phyloP scores from a whole-genome alignment of 768 basidiomycete species.

The Tylopilus sp. region DNA sequence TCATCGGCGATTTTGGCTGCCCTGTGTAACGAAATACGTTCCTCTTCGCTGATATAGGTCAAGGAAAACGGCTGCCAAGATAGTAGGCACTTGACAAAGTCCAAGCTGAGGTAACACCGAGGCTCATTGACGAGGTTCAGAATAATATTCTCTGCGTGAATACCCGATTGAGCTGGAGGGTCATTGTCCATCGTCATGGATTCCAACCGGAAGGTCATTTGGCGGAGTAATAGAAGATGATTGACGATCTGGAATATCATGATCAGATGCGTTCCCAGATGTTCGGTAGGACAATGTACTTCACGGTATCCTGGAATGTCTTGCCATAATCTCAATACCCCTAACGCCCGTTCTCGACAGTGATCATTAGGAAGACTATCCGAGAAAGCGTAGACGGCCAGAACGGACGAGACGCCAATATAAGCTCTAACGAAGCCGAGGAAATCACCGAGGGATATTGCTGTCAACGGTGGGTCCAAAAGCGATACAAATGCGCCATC shows the following conservation, averaged over 20 bases:
- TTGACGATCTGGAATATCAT: slow-evolving; percentile 58
- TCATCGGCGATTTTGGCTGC: slow-evolving; percentile 67
- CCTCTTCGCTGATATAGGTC: slow-evolving; percentile 58
- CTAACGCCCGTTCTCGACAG: slow-evolving; percentile 62
- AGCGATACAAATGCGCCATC: slow-evolving; percentile 38
- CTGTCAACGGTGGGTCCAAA: slow-evolving; percentile 29
- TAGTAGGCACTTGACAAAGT: slow-evolving; percentile 59
- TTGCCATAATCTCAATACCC: slow-evolving; percentile 44
- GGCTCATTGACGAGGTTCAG: slow-evolving; percentile 60
- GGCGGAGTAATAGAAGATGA: slow-evolving; percentile 66
- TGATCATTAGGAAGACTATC: slow-evolving; percentile 66
- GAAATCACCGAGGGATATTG: slow-evolving; percentile 53
- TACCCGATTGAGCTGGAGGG: slow-evolving; percentile 58
- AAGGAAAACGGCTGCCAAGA: slow-evolving; percentile 59
- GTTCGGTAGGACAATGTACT: slow-evolving; percentile 38
- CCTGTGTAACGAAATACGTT: slow-evolving; percentile 55
- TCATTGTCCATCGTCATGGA: slow-evolving; percentile 67
- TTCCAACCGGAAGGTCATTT: slow-evolving; percentile 67
- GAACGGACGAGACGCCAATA: slow-evolving; percentile 61
- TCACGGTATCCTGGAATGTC: slow-evolving; percentile 66
- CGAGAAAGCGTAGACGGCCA: slow-evolving; percentile 77
- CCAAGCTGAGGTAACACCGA: slow-evolving; percentile 51
- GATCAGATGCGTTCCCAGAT: slow-evolving; percentile 4
- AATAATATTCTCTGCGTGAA: slow-evolving; percentile 68
- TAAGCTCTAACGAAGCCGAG: slow-evolving; percentile 62